phyloP scores from a whole-genome alignment of 441 rosid species.

The Jatropha podagrica region DNA sequence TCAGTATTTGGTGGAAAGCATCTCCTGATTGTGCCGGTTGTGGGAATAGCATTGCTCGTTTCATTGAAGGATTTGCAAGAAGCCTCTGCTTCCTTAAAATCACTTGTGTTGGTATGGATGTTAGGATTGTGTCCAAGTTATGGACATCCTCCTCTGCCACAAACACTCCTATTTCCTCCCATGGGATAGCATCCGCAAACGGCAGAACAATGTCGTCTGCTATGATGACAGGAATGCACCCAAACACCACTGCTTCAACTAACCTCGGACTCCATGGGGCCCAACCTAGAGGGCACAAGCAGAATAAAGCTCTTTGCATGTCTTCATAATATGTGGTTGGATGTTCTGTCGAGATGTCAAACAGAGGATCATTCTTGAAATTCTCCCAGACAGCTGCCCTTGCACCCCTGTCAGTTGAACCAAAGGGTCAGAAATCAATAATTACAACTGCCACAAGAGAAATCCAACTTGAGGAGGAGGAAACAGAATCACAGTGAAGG shows the following conservation, averaged over 20 bases:
- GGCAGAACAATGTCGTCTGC: conserved; percentile 91
- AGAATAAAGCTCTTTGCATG: conserved; percentile 89
- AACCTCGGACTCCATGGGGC: conserved; percentile 97
- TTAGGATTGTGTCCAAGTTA: conserved; percentile 67
- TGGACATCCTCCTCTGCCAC: conserved; percentile 85
- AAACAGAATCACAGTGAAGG: too few species aligned
- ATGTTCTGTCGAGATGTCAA: conserved; percentile 91
- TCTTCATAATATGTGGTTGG: conserved; percentile 94
- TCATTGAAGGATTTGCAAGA: conserved; percentile 88
- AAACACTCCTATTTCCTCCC: conserved; percentile 92
- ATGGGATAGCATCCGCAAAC: conserved; percentile 91
- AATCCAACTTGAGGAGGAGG: background rate
- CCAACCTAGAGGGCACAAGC: conserved; percentile 94
- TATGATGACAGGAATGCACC: conserved; percentile 93
- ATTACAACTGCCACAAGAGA: background rate
- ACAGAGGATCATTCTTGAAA: conserved; percentile 84
- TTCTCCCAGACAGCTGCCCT: conserved; percentile 99
- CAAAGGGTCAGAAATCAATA: conserved; percentile 21
- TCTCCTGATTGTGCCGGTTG: conserved; percentile 86
- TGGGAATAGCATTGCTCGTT: conserved; percentile 84
- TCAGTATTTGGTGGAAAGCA: conserved; percentile 88
- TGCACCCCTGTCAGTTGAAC: conserved; percentile 66
- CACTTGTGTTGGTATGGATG: conserved; percentile 71
- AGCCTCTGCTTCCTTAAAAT: conserved; percentile 82
- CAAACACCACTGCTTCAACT: conserved; percentile 97